A percentile compares a stretch with the other conserved stretches of the same genome.
Conservation (phyloP, 169 alveolate species). For the Pseudocohnilembus persalinus region DNA sequence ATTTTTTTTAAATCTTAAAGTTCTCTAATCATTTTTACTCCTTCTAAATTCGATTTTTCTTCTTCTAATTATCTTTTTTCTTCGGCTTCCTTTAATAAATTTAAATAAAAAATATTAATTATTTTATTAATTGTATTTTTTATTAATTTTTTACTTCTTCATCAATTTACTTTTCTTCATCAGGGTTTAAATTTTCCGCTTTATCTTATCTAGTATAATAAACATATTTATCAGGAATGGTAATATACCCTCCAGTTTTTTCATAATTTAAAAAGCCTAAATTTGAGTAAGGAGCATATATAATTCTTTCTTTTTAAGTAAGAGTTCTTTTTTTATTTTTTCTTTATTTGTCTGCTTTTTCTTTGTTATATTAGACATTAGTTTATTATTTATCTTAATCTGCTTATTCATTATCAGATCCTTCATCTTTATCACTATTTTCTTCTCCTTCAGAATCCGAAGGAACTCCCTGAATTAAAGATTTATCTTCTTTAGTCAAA, state of each 20-base stretch:
- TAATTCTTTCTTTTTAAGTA: slow-evolving; percentile 92
- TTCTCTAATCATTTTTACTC: slow-evolving; percentile 88
- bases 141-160: not conserved
- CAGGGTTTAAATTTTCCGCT: slow-evolving; percentile 44
- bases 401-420: slow-evolving; percentile 7
- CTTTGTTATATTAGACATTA: slow-evolving; percentile 18
- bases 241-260: slow-evolving; percentile 96
- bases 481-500: slow-evolving; percentile 47
- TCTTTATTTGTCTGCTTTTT: slow-evolving; percentile 56
- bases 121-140: not conserved
- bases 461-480: no score
- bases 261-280: slow-evolving; percentile 95
- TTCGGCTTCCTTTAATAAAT: slow-evolving; percentile 18
- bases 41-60: slow-evolving; percentile 63
- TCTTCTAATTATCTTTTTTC: slow-evolving; percentile 48
- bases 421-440: slow-evolving; percentile 10
- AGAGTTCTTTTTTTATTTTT: slow-evolving; percentile 85
- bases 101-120: not conserved
- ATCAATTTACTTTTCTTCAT: not conserved
- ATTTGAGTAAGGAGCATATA: slow-evolving; percentile 98
- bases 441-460: slow-evolving; percentile 46
- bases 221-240: slow-evolving; percentile 94
- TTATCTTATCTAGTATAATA: slow-evolving; percentile 88
- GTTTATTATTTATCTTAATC: slow-evolving; percentile 30
- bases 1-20: slow-evolving; percentile 68